phyloP scores from a whole-genome alignment of 768 basidiomycete genomes.

The Cubamyces sp. region DNA sequence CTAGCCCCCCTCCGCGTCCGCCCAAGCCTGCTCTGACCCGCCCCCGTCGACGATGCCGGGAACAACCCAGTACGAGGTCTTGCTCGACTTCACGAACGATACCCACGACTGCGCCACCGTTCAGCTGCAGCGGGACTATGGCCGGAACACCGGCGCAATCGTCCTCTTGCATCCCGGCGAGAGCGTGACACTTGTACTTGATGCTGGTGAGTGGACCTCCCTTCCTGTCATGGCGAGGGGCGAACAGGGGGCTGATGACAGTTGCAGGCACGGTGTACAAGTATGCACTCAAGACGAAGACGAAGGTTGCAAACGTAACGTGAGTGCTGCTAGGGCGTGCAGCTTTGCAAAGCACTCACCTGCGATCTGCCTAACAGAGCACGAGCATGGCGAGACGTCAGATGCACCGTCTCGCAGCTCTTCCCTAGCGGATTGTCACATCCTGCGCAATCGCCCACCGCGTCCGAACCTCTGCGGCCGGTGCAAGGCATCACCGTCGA shows the following conservation, averaged over 20 bases:
- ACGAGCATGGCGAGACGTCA: conserved; percentile 66
- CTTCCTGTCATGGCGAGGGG: not conserved
- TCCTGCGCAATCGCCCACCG: conserved; percentile 28
- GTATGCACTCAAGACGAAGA: conserved; percentile 67
- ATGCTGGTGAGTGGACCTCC: conserved; percentile 43
- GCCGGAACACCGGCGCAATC: conserved; percentile 53
- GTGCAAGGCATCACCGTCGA: conserved; percentile 65
- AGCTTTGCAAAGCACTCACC: not conserved
- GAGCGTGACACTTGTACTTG: conserved; percentile 66
- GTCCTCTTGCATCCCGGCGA: conserved; percentile 66
- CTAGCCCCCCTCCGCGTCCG: conserved; percentile 19
- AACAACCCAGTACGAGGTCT: conserved; percentile 64
- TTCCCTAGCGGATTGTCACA: conserved; percentile 47
- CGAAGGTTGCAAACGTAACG: conserved; percentile 73
- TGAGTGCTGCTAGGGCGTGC: conserved; percentile 41
- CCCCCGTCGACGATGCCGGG: conserved; percentile 53
- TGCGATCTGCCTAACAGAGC: conserved; percentile 45
- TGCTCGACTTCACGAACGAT: conserved; percentile 72
- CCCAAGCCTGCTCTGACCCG: conserved; percentile 19
- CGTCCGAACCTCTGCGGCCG: conserved; percentile 40
- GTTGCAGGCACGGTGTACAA: conserved; percentile 59
- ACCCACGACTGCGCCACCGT: conserved; percentile 65
- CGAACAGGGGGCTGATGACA: conserved; percentile 10
- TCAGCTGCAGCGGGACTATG: conserved; percentile 68
- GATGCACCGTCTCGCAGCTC: conserved; percentile 63